Base-by-base conservation (phyloP, 345 rosid species). In the Syzygium aqueum region DNA sequence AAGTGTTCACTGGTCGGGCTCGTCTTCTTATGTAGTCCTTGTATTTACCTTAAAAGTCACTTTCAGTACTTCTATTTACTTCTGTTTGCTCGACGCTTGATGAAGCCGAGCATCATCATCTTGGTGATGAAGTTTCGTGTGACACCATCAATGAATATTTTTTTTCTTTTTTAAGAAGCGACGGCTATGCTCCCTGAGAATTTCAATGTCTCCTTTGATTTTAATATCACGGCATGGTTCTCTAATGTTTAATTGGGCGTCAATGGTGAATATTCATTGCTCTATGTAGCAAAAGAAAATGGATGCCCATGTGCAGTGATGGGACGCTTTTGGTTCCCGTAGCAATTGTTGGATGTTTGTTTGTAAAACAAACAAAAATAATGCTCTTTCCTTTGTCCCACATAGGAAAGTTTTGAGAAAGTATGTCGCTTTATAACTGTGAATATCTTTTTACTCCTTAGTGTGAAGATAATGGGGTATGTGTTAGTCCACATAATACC, bases 51-150 rank as follows among this genome's bases (percentile, higher is more conserved):
- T n/a, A 17, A 85, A 61, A 37, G 49, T 73, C 37, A 21, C 82
- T 37, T 33, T 73, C 49, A 37, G 15, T 73, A 49, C 82, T 33
- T 73, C 2, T 19, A 73, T 49, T 7, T 21, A 40, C 49, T 73
- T 73, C 49, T 73, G 82, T 53, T 85, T 61, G 23, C 16, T 37
- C n/a, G 86, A 46, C 65, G 54, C 83, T 84, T 49, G 67, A 86
- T 86, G 49, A n/a, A 52, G 85, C 53, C 50, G 85, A 52, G 56
- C 84, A 88, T 94, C 94, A 93, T 91, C 95, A 50, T 84, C 94
- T 93, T 89, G 94, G 93, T 94, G 95, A 93, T 91, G 82, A 73
- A 73, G 82, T 33, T 33, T 73, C 82, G 21, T 73, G 82, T 73
- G 37, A 73, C 82, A 37, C 22, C 21, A 21, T 22, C 49, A 19